phyloP scores from a whole-genome alignment of 2,329 filamentous ascomycete species.

The Madurella fahalii region DNA sequence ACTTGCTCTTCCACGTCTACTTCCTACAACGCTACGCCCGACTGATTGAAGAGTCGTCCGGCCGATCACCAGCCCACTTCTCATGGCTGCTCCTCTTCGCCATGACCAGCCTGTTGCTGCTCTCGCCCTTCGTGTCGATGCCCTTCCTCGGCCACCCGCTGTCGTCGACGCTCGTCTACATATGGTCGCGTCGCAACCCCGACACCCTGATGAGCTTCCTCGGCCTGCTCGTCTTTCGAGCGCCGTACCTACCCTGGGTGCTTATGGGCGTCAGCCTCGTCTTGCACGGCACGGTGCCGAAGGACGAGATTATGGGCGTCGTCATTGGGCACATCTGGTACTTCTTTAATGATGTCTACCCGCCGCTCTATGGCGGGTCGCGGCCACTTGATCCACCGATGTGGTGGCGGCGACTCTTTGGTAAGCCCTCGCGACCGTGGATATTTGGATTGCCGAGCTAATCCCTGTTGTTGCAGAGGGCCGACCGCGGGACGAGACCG shows the following conservation, averaged over 20 bases:
- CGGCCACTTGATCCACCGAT: conserved; percentile 82
- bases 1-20: conserved; percentile 96
- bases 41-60: conserved; percentile 91
- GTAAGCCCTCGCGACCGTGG: conserved; percentile 6
- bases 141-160: conserved; percentile 92
- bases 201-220: conserved; percentile 86
- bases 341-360: conserved; percentile 96
- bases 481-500: conserved; percentile 44
- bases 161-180: conserved; percentile 91
- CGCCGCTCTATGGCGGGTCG: conserved; percentile 78
- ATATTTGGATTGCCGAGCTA: background rate
- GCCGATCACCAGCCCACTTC: conserved; percentile 86
- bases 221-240: conserved; percentile 84
- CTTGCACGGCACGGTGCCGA: conserved; percentile 84
- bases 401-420: conserved; percentile 88
- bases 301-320: conserved; percentile 94
- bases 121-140: conserved; percentile 86
- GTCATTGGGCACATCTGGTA: conserved; percentile 96
- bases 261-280: conserved; percentile 87
- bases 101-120: conserved; percentile 68
- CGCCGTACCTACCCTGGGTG: conserved; percentile 94
- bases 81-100: conserved; percentile 91
- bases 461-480: conserved; percentile 35
- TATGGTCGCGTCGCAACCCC: conserved; percentile 94
- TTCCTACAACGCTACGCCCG: conserved; percentile 96